Evolutionary conservation across 176 grass and related monocot species (phyloP), one percentile per base, ranked within the genome.

Genomic region (Bothriochloa decipiens): DNA sequence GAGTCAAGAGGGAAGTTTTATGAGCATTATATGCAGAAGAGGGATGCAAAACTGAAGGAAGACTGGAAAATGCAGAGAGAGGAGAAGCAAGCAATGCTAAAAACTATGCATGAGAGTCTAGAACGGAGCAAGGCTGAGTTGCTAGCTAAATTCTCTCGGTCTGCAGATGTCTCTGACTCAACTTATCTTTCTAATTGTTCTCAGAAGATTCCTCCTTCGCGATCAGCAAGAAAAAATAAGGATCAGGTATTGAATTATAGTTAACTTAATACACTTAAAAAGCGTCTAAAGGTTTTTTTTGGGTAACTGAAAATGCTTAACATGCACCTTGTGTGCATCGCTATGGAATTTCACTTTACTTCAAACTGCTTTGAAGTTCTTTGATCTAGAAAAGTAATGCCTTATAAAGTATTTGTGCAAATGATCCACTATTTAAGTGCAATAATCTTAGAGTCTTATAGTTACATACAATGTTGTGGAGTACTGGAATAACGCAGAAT

Each of bases 1-100:
- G 96, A 98, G 67, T 90, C 88, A 6, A 92, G 89, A 89, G 96
- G 96, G 89, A 98, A 93, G 47, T 98, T 90, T 32, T 98, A 98
- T 87, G 93, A 98, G 26, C 92, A 95, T 72, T 98, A 98, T 85
- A 95, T 86, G 89, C 82, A 92, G 68, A 98, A 90, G 87, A 91
- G 96, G 58, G 86, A 98, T 79, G 91, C 91, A 75, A 98, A 98
- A 78, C 87, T 98, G 67, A 90, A 88, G 93, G 91, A 89, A 86
- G 93, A 90, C 82, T 95, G 96, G 89, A 85, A 86, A 86, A 55
- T 87, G 76, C 90, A 92, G 75, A 78, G 90, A 73, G 82, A 68
- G 70, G 82, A 98, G 80, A 98, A 95, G 83, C 91, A 95, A 81
- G 96, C 89, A 76, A 92, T 82, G 72, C 80, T 98, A 80, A 98